Base-by-base conservation (phyloP, 2,329 filamentous ascomycete species). In the Ophiostoma pallidulum region DNA sequence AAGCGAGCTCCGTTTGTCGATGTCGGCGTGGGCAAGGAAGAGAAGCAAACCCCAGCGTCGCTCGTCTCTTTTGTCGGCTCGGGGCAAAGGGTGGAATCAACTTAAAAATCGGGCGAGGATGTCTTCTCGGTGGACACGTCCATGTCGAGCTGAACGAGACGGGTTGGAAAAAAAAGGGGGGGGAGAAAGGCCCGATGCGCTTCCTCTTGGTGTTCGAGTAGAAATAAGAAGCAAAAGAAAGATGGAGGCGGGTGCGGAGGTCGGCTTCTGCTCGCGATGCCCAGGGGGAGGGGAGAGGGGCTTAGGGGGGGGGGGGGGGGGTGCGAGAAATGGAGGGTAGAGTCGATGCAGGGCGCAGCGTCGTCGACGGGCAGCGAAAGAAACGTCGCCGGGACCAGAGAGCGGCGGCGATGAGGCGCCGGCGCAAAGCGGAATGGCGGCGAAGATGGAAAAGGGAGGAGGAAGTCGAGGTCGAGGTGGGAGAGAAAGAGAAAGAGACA, bases 141-240 rank as follows among this genome's bases (percentile, higher is more conserved):
- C 52, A 54, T 54, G 41, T 54, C 50, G 48, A 49, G 47, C n/a
- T 24, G 13, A 32, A 28, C n/a, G 35, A 35, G 26, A 45, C 43
- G 43, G 38, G 43, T 24, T 39, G 26, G 26, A 24, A 32, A 24
- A 28, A 8, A 12, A 18, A 19, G 8, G 16, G 8, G 8, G 16
- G 33, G 10, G 24, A 28, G n/a, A n/a, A n/a, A n/a, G n/a, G n/a
- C n/a, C n/a, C n/a, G n/a, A n/a, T n/a, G n/a, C n/a, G 33, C 33
- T 28, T 35, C 33, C 33, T n/a, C 4, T 8, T 33, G 28, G 26
- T 26, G 4, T 22, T 32, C 26, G 26, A 22, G 29, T 12, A 9
- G 41, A 10, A 28, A 29, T 24, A 26, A 19, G 10, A 37, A 44
- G 24, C 19, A 32, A 44, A 37, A 28, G 41, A n/a, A 37, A 18